Evolutionary conservation across 2,329 filamentous ascomycete genomes (phyloP).

Genomic region (Macroventuria anomochaeta): DNA sequence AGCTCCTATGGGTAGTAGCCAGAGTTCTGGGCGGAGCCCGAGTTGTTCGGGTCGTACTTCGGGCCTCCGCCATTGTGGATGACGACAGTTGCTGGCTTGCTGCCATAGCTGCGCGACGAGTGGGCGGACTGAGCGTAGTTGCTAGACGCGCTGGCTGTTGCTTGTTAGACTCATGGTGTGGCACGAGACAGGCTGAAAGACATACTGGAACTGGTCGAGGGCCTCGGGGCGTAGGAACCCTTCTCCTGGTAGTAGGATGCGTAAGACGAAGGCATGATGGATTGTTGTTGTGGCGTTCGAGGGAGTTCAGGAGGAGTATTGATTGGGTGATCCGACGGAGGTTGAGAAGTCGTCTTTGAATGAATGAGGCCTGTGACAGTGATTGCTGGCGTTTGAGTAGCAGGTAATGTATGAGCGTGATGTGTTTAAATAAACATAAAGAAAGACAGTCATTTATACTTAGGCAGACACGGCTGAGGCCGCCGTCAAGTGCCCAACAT

Average conservation of each 20-base stretch:
- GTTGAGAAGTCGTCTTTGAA: not conserved
- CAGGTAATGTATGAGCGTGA: not conserved
- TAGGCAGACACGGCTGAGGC: conserved; percentile 14
- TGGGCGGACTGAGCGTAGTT: conserved; percentile 7
- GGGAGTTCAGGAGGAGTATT: not conserved
- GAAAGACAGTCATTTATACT: conserved; percentile 1
- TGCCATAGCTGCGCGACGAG: conserved; percentile 7
- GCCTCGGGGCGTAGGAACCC: not conserved
- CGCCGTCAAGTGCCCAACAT: too few species aligned
- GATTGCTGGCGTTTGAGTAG: not conserved
- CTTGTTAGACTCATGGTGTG: not conserved
- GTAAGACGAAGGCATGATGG: conserved; percentile 11
- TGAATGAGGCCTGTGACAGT: not conserved
- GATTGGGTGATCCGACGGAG: not conserved
- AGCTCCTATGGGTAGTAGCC: conserved; percentile 1
- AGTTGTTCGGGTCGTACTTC: conserved; percentile 6
- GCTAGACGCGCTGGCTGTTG: not conserved
- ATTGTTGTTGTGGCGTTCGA: not conserved
- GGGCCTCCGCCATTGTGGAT: conserved; percentile 9
- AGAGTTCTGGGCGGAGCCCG: not conserved
- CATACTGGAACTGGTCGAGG: conserved; percentile 4
- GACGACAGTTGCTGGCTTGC: conserved; percentile 4
- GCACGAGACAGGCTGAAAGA: not conserved
- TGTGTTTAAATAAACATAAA: not conserved
- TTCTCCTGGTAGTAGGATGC: conserved; percentile 3